A percentile compares a stretch with the other conserved stretches of the same genome.
Evolutionary conservation across 2,329 filamentous ascomycete genomes (phyloP).

Genomic region (Pseudocercospora crystallina): DNA sequence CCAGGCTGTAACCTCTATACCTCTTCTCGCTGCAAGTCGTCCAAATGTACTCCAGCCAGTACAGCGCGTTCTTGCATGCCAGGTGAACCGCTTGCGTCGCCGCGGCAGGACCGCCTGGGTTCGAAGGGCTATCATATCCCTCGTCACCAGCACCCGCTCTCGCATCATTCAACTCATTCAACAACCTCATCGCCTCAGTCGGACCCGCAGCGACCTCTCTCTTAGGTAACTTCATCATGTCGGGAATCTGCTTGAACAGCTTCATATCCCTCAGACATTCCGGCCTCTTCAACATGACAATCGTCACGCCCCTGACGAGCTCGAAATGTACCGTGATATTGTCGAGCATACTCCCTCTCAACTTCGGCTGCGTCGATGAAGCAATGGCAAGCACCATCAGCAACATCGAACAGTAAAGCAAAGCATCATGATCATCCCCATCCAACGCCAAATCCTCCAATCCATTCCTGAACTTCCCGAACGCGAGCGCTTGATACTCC

Average conservation of each 20-base stretch:
- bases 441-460: constrained; percentile 3
- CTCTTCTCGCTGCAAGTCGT: constrained; percentile 8
- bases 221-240: constrained; percentile 9
- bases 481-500: constrained; percentile 15
- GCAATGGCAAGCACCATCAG: constrained; percentile 17
- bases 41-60: constrained; percentile 14
- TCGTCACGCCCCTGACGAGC: constrained; percentile 10
- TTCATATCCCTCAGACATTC: constrained; percentile 7
- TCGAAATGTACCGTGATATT: constrained; percentile 14
- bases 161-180: constrained; percentile 9
- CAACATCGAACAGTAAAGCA: constrained; percentile 15
- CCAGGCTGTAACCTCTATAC: constrained; percentile 8
- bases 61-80: constrained; percentile 14
- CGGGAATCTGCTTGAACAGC: constrained; percentile 11
- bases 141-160: neutral
- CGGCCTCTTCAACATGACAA: constrained; percentile 17
- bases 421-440: constrained; percentile 13
- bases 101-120: neutral
- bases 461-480: constrained; percentile 10
- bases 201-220: neutral
- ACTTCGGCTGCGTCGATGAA: constrained; percentile 11
- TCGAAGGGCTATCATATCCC: neutral
- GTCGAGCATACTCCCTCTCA: constrained; percentile 14
- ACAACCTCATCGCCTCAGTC: neutral
- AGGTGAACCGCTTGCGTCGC: neutral